Base-by-base conservation (phyloP, 1,139 yeast species). In the Kodamaea alishanica region DNA sequence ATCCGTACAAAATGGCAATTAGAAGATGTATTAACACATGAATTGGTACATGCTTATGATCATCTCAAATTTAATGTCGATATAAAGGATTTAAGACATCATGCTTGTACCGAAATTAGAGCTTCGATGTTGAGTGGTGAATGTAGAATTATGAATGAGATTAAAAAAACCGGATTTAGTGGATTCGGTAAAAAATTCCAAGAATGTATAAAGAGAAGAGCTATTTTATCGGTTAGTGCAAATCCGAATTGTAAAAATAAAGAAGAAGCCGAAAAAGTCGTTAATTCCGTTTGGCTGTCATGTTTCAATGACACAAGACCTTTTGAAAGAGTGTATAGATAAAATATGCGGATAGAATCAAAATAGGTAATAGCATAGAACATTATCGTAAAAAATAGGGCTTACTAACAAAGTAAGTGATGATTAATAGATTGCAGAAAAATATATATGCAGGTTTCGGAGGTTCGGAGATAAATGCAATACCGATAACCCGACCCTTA, bases 271-370 rank as follows among this genome's bases (percentile, higher is more conserved):
- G 81, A 78, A 41, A 72, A 73, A 45, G 84, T 80, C 5, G 97
- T 94, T 3, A 79, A 84, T 48, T 82, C 84, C 45, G 97, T 92
- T 8, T 92, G 95, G 84, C 85, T 83, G 47, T 83, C 94, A 26
- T 92, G 99, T 58, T 94, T 89, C 58, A 82, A 81, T 54, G 98
- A 92, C 58, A 92, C 98, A 2, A 72, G 99, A 52, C 98, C 98
- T 0, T 92, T 88, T 61, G 98, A 92, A 54, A 81, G 88, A 54
- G 89, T 90, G 25, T 90, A 87, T 57, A 69, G 84, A 48, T 84
- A 44, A 33, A 11, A 10, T 8, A 20, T 26, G 15, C 28, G 23
- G 20, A 20, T 15, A 15, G 20, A 15, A 15, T 15, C 20, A 15
- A 15, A 15, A 15, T 15, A 15, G 20, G 20, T 15, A 15, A 15